A percentile compares a stretch with the other conserved stretches of the same genome.
Evolutionary conservation across 768 basidiomycete genomes (phyloP).

Genomic region (Naganishia friedmannii): DNA sequence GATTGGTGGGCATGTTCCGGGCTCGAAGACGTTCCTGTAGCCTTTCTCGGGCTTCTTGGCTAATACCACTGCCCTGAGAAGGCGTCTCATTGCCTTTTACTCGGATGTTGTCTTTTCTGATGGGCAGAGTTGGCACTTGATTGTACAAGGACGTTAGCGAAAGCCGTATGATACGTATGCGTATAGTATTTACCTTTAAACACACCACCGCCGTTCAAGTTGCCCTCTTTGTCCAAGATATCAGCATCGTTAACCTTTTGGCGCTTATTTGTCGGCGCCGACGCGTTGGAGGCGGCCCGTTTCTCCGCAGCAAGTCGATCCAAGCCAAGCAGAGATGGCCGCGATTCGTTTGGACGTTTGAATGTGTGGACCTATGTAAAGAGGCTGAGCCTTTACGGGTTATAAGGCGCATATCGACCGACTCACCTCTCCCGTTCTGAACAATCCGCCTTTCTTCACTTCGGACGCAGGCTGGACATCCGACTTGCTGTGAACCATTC

Average conservation of each 20-base stretch:
- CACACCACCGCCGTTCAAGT: slow-evolving; percentile 57
- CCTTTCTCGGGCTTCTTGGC: slow-evolving; percentile 66
- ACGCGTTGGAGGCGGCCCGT: slow-evolving; percentile 56
- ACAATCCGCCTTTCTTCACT: slow-evolving; percentile 71
- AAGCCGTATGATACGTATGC: not conserved
- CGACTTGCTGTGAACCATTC: slow-evolving; percentile 72
- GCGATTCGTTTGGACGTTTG: slow-evolving; percentile 70
- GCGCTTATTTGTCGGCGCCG: slow-evolving; percentile 54
- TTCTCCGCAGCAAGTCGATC: slow-evolving; percentile 88
- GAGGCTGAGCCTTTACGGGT: not conserved
- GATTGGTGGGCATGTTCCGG: slow-evolving; percentile 60
- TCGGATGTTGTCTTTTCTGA: slow-evolving; percentile 61
- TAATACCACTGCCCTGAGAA: slow-evolving; percentile 84
- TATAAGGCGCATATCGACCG: not conserved
- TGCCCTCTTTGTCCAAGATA: slow-evolving; percentile 54
- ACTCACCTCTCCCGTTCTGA: slow-evolving; percentile 58
- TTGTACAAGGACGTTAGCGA: not conserved
- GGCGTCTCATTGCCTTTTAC: slow-evolving; percentile 86
- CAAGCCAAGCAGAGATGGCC: slow-evolving; percentile 76
- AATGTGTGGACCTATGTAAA: slow-evolving; percentile 62
- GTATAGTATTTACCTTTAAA: slow-evolving; percentile 73
- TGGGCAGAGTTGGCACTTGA: slow-evolving; percentile 74
- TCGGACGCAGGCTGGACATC: slow-evolving; percentile 82
- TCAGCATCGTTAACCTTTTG: slow-evolving; percentile 63
- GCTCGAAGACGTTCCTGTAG: slow-evolving; percentile 74